phyloP scores from a whole-genome alignment of 768 basidiomycete genomes.

The Suillus ampliporus region DNA sequence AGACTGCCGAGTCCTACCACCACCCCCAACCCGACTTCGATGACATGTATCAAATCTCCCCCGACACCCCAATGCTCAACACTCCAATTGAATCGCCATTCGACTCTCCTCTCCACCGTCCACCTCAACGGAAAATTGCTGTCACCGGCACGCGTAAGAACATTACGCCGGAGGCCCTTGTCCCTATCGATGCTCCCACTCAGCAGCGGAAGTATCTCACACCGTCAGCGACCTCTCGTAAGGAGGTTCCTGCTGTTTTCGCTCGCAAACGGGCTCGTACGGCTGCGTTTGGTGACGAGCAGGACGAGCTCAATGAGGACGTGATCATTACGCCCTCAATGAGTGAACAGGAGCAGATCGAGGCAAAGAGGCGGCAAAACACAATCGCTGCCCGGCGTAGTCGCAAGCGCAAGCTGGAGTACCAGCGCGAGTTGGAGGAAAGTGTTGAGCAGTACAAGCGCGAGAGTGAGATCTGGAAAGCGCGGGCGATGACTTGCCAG shows the following conservation, averaged over 20 bases:
- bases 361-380: constrained; percentile 81
- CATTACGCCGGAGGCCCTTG: constrained; percentile 64
- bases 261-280: constrained; percentile 63
- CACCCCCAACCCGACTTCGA: constrained; percentile 36
- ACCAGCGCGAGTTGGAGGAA: constrained; percentile 70
- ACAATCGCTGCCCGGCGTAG: constrained; percentile 85
- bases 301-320: constrained; percentile 54
- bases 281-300: constrained; percentile 53
- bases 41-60: constrained; percentile 54
- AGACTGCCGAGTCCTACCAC: constrained; percentile 16
- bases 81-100: constrained; percentile 37
- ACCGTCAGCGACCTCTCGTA: constrained; percentile 78
- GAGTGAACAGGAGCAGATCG: constrained; percentile 70
- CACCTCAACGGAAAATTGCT: constrained; percentile 37
- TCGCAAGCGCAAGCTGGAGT: constrained; percentile 73
- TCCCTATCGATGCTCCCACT: constrained; percentile 79
- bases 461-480: constrained; percentile 70
- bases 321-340: constrained; percentile 47
- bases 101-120: constrained; percentile 23
- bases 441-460: constrained; percentile 53
- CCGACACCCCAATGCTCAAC: constrained; percentile 55
- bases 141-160: constrained; percentile 79
- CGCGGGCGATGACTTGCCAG: constrained; percentile 51
- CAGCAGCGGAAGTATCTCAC: constrained; percentile 76
- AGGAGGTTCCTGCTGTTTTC: constrained; percentile 77